These are phyloP conservation scores for Trypanosoma brucei DNA, from an alignment of 208 protist genomes.

Conservation along the genomic window DNA sequence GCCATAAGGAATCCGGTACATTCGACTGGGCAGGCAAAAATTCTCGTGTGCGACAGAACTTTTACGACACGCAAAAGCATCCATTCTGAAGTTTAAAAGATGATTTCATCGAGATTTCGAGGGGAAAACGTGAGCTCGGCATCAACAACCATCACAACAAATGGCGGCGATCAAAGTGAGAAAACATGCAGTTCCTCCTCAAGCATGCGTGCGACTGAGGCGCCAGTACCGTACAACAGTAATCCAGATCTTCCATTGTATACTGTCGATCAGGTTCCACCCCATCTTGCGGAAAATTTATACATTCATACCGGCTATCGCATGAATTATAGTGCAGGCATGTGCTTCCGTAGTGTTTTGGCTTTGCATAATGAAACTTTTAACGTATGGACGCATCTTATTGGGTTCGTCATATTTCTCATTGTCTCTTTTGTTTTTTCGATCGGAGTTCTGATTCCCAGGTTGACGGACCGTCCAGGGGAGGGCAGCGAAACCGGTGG, in stretches of 20 bases:
- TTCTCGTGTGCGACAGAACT: no score
- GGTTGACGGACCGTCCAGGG: constrained; percentile 1
- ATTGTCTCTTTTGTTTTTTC: constrained; percentile 29
- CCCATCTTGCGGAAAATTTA: constrained; percentile 35
- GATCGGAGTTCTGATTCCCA: constrained; percentile 20
- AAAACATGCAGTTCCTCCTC: no score
- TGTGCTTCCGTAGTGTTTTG: constrained; percentile 37
- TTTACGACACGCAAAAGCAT: no score
- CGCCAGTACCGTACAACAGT: no score
- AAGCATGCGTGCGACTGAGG: no score
- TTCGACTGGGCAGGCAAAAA: no score
- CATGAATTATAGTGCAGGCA: constrained; percentile 30
- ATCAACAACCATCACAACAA: no score
- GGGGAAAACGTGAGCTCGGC: no score
- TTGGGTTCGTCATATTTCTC: constrained; percentile 34
- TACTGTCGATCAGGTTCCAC: constrained; percentile 29
- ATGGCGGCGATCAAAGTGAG: no score
- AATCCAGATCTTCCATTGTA: constrained; percentile 25
- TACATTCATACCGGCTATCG: constrained; percentile 43
- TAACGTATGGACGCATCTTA: constrained; percentile 67
- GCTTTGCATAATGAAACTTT: constrained; percentile 67
- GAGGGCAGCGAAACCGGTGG: background rate
- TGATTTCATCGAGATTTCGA: no score
- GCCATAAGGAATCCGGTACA: no score
- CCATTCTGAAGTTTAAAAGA: no score